phyloP scores from a whole-genome alignment of 1,139 yeast genomes.

The Magnusiomyces paraingens region DNA sequence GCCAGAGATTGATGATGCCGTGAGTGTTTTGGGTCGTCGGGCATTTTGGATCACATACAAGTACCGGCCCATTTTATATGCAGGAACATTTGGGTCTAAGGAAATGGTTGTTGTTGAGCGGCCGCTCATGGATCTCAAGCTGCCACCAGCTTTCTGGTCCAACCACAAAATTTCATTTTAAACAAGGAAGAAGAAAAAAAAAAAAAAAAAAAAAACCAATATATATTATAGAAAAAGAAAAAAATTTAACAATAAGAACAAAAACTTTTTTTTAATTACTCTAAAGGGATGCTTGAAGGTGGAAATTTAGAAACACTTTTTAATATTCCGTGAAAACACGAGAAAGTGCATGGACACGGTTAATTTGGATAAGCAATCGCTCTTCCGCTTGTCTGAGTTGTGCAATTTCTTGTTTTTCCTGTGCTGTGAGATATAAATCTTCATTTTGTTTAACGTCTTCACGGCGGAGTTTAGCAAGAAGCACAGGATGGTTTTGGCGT shows the following conservation, averaged over 20 bases:
- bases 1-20: constrained; percentile 32
- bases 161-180: constrained; percentile 54
- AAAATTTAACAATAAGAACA: not conserved
- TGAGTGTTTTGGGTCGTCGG: constrained; percentile 23
- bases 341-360: constrained; percentile 33
- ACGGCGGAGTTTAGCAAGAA: constrained; percentile 74
- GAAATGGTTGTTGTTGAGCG: constrained; percentile 74
- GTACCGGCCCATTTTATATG: constrained; percentile 67
- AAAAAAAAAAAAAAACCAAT: not conserved
- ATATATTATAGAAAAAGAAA: not conserved
- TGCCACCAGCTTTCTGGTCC: constrained; percentile 70
- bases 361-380: constrained; percentile 30
- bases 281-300: not conserved
- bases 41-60: constrained; percentile 74
- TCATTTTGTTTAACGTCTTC: constrained; percentile 87
- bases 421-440: constrained; percentile 61
- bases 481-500: constrained; percentile 55
- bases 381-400: constrained; percentile 38
- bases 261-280: not conserved
- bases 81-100: constrained; percentile 47
- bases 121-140: constrained; percentile 56
- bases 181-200: constrained; percentile 8
- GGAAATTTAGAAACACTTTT: not conserved
- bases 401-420: constrained; percentile 67
- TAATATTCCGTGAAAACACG: constrained; percentile 38